These are phyloP conservation scores for Penicillium simplicissimum DNA, from an alignment of 495 filamentous ascomycete species.

Conservation along the genomic window DNA sequence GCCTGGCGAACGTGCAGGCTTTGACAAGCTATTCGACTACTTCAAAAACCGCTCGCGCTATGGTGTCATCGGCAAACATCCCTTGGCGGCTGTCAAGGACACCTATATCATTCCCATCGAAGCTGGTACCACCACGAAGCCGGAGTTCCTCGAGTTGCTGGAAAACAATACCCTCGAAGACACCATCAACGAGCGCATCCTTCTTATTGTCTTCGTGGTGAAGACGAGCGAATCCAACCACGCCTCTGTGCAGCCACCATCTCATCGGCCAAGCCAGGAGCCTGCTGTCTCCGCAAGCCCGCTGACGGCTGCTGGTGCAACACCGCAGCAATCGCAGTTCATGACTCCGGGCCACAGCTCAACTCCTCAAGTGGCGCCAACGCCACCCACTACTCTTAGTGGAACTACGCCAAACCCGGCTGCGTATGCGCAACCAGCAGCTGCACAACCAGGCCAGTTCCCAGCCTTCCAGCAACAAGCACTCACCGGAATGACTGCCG, in stretches of 20 bases:
- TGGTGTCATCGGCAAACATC: constrained; percentile 75
- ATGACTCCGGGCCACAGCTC: constrained; percentile 19
- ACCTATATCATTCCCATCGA: constrained; percentile 78
- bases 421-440: constrained; percentile 30
- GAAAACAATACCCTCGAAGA: constrained; percentile 71
- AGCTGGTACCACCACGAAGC: constrained; percentile 55
- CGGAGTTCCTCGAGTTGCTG: constrained; percentile 76
- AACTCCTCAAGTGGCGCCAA: constrained; percentile 29
- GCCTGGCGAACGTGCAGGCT: constrained; percentile 52
- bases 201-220: constrained; percentile 77
- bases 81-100: constrained; percentile 67
- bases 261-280: constrained; percentile 43
- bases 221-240: constrained; percentile 50
- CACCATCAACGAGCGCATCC: constrained; percentile 63
- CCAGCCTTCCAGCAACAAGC: constrained; percentile 17
- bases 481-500: constrained; percentile 28
- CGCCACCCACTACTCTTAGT: constrained; percentile 24
- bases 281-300: constrained; percentile 44
- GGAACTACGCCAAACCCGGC: constrained; percentile 35
- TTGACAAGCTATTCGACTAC: constrained; percentile 74
- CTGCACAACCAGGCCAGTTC: constrained; percentile 25
- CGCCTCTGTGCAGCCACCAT: constrained; percentile 48
- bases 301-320: constrained; percentile 41
- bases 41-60: constrained; percentile 75
- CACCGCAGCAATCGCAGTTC: constrained; percentile 40